Evolutionary conservation across 306 rosid genomes (phyloP), one percentile per base, ranked within the genome.

Genomic region (Sicyos edulis): DNA sequence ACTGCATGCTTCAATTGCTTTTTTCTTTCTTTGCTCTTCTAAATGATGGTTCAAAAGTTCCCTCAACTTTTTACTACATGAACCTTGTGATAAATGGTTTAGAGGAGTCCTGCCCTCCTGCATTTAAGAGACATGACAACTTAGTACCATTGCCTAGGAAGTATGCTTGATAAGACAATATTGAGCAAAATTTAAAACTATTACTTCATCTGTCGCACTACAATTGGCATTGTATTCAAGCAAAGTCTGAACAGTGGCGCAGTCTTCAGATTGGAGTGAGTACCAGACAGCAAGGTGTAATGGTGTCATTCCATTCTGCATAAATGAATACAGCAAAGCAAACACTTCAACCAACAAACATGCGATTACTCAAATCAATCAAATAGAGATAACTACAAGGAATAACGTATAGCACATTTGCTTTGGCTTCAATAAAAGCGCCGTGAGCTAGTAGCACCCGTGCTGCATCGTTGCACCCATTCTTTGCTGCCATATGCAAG

Each of bases 241-340:
- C 78, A 92, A 83, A 54, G 87, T 81, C 80, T 86, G 80, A 71
- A 89, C 92, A 45, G 96, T 84, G 50, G 83, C 82, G 77, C 77
- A 86, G 32, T 95, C 97, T 78, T 88, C 97, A 2, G 87, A 87
- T 54, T 76, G 86, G 45, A 89, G 92, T 8, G 99, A 95, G 74
- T 83, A 63, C 99, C 97, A 95, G 63, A 95, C 99, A 69, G 99
- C 96, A 78, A 95, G 91, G 83, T 95, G 99, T 80, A 95, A 80
- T 24, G 97, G 99, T 34, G 99, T 89, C 99, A 91, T 91, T 21
- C 99, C 97, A 78, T 95, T 95, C 99, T 95, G 87, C 85, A 83
- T 52, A 76, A 42, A 81, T 22, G 81, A 77, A 54, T 40, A 52
- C n/a, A 20, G 19, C 20, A 78, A 45, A 64, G 55, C 44, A 75